These are phyloP conservation scores for Trametes punicea DNA, from an alignment of 768 basidiomycete species.

Conservation along the genomic window DNA sequence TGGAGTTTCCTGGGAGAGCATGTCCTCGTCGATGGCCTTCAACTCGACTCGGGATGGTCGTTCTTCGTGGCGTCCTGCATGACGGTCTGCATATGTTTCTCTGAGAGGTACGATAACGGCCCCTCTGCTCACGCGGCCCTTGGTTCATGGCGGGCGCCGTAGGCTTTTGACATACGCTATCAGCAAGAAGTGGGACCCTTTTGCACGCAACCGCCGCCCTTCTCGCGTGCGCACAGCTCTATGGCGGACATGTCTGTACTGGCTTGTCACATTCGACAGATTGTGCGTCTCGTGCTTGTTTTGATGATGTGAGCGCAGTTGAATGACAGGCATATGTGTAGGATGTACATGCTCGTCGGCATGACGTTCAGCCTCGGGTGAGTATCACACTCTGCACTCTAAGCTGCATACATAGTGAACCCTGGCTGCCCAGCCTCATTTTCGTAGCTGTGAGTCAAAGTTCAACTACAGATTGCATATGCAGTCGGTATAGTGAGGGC, in stretches of 20 bases:
- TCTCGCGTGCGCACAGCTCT: constrained; percentile 45
- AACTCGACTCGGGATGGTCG: constrained; percentile 45
- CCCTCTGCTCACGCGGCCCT: too few relatives aligned
- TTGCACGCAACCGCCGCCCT: constrained; percentile 28
- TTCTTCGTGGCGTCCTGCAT: constrained; percentile 48
- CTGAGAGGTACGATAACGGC: constrained; percentile 52
- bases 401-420: background rate
- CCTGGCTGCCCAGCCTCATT: constrained; percentile 38
- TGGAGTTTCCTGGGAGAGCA: constrained; percentile 43
- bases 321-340: constrained; percentile 26
- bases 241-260: constrained; percentile 56
- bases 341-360: constrained; percentile 68
- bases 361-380: constrained; percentile 74
- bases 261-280: constrained; percentile 54
- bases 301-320: background rate
- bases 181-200: constrained; percentile 48
- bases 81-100: constrained; percentile 45
- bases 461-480: background rate
- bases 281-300: constrained; percentile 43
- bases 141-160: too few relatives aligned
- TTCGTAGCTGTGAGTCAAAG: constrained; percentile 42
- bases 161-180: constrained; percentile 51
- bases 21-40: constrained; percentile 39
- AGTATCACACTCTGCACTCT: constrained; percentile 25
- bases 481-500: background rate